Evolutionary conservation across 345 rosid species (phyloP), one percentile per base, ranked within the genome.

Genomic region (Erodium maritimum): DNA sequence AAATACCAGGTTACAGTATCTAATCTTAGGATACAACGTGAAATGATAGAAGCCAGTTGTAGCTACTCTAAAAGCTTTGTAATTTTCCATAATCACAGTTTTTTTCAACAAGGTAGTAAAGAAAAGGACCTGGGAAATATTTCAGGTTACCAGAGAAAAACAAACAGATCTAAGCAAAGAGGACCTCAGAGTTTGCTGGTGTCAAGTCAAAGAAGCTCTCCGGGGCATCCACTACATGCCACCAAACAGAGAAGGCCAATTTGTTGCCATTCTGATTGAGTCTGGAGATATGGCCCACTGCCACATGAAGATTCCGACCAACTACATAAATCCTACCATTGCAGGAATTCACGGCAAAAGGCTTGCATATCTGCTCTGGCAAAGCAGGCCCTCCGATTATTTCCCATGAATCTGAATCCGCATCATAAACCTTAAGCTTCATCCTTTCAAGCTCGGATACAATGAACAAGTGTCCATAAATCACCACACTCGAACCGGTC

Each of bases 401-500:
- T 67, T 90, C 90, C 97, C 95, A 90, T 3, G 85, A 78, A 75
- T 87, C 97, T 9, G 46, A 29, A 54, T 74, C 76, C 9, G 71
- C 50, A 54, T 83, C 79, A 66, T 87, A 90, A 69, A 90, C 90
- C 75, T 90, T 90, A 59, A 90, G 83, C 69, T 90, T 90, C 97
- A 90, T 90, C 58, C 97, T 80, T 77, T 90, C 93, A 5, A 75
- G 77, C 65, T 90, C 95, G 0, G 93, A 80, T 17, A 90, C 95
- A 66, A 87, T 81, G 63, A 90, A 90, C 63, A 90, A 75, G 59
- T 74, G 78, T 14, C 77, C 90, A 19, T 84, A 74, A 13, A 84
- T 75, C 57, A 90, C 93, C 0, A 87, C 88, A 61, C 95, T 90
- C 1, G 95, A 82, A 58, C 97, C 97, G 1, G 95, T 87, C 97